Conservation (phyloP, 352 stramenopile species). For the Chrysophaeum taylorii region DNA sequence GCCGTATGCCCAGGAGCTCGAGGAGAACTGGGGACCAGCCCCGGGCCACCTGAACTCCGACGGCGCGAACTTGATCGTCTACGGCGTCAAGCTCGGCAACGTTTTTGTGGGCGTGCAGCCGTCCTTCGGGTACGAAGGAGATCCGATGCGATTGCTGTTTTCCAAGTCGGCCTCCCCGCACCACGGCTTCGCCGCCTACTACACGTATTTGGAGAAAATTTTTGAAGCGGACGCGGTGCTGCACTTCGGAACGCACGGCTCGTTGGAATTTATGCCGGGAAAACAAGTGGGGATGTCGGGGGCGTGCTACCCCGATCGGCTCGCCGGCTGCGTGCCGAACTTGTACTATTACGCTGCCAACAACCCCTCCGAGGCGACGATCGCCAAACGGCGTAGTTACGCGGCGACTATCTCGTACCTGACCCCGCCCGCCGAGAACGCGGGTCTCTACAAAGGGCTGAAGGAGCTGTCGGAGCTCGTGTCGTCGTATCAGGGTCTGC, state of each 20-base stretch:
- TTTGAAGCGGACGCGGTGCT: conserved; percentile 67
- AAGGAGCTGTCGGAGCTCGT: conserved; percentile 66
- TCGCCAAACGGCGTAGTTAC: conserved; percentile 67
- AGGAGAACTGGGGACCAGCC: conserved; percentile 70
- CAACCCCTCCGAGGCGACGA: conserved; percentile 71
- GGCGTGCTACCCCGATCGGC: conserved; percentile 66
- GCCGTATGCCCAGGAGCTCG: conserved; percentile 59
- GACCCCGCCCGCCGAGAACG: conserved; percentile 68
- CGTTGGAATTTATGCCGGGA: conserved; percentile 70
- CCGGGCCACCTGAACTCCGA: conserved; percentile 71
- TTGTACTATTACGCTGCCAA: conserved; percentile 73
- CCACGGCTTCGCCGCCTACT: conserved; percentile 72
- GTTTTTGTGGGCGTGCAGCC: conserved; percentile 73
- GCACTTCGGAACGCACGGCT: conserved; percentile 70
- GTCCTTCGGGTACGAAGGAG: conserved; percentile 68
- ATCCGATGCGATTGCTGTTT: conserved; percentile 64
- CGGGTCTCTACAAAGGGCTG: conserved; percentile 68
- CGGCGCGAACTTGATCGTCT: conserved; percentile 67
- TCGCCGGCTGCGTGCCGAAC: conserved; percentile 67
- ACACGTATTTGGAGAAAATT: conserved; percentile 72
- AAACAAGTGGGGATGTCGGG: conserved; percentile 75
- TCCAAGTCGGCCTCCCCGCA: conserved; percentile 69
- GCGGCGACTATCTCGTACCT: conserved; percentile 72
- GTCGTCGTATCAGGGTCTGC: conserved; percentile 62
- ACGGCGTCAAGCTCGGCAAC: conserved; percentile 68